Percentiles rank a stretch among this genome's conserved stretches.
Evolutionary conservation across 2,329 filamentous ascomycete genomes (phyloP).

Genomic region (Pseudopithomyces chartarum): DNA sequence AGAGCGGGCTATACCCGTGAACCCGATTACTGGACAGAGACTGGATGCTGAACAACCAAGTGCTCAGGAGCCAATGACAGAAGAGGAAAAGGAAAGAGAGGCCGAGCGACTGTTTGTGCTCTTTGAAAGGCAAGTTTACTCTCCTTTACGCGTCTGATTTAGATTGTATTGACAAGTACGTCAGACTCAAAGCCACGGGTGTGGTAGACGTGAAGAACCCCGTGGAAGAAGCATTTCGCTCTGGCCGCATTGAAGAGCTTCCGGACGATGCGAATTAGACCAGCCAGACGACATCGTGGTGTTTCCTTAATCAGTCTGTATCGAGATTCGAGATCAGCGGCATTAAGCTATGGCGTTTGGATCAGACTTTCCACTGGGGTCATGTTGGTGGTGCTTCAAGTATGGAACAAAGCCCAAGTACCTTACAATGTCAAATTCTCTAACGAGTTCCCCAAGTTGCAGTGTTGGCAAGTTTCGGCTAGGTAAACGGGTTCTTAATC

Average conservation of each 20-base stretch:
- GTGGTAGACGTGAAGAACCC: slow-evolving; percentile 81
- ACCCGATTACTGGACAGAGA: slow-evolving; percentile 87
- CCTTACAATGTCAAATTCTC: no score
- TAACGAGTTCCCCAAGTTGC: no score
- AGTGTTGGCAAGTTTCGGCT: no score
- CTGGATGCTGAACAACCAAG: slow-evolving; percentile 68
- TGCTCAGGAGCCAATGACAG: slow-evolving; percentile 75
- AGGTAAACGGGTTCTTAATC: no score
- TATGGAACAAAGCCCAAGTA: no score
- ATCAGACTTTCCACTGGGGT: neutral
- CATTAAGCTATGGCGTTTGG: neutral
- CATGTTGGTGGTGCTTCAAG: neutral
- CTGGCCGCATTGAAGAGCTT: slow-evolving; percentile 74
- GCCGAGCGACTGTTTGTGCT: slow-evolving; percentile 88
- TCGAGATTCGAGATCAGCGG: neutral
- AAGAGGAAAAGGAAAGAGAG: slow-evolving; percentile 90
- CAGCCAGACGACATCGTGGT: neutral
- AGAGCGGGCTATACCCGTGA: slow-evolving; percentile 58
- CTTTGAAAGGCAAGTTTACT: slow-evolving; percentile 72
- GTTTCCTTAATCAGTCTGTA: neutral
- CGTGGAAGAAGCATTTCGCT: slow-evolving; percentile 69
- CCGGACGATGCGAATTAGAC: slow-evolving; percentile 54
- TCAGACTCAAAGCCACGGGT: slow-evolving; percentile 71
- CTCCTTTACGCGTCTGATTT: neutral
- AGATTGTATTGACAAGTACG: slow-evolving; percentile 7